Conservation (phyloP, 148 eudicot genomes). For the Camellia lanceoleosa region DNA sequence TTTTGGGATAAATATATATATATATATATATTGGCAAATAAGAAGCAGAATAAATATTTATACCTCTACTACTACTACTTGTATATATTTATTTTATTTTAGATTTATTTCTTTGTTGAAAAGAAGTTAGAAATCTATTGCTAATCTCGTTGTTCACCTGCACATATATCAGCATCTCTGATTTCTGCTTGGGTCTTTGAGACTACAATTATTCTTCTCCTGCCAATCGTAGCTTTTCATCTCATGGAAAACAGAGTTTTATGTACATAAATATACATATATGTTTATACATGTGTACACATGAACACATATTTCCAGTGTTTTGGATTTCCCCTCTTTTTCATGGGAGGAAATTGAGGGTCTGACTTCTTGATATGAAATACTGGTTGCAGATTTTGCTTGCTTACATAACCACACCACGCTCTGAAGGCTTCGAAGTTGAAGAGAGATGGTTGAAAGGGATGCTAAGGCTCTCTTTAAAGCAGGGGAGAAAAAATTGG, state of each 20-base stretch:
- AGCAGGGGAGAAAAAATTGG: conserved; percentile 64
- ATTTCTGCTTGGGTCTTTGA: not conserved
- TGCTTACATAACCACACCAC: conserved; percentile 44
- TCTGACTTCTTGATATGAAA: conserved; percentile 5
- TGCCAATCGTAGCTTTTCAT: not conserved
- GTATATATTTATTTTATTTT: too few species aligned
- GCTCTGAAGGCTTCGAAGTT: conserved; percentile 55
- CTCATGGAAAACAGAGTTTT: not conserved
- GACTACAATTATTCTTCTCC: too few species aligned
- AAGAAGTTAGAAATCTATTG: too few species aligned
- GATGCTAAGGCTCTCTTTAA: conserved; percentile 51
- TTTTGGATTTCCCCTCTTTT: not conserved
- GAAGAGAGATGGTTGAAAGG: conserved; percentile 38
- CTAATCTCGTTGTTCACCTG: too few species aligned
- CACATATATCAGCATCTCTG: not conserved
- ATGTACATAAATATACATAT: not conserved
- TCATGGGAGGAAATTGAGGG: not conserved
- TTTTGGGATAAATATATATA: too few species aligned
- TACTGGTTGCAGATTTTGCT: conserved; percentile 52
- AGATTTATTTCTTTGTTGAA: too few species aligned
- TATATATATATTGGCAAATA: too few species aligned
- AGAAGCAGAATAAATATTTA: too few species aligned
- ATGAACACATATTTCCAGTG: too few species aligned
- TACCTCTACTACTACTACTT: too few species aligned
- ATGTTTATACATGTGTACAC: too few species aligned